phyloP scores from a whole-genome alignment of 176 grass and related monocot genomes.

The Stipa capillata region DNA sequence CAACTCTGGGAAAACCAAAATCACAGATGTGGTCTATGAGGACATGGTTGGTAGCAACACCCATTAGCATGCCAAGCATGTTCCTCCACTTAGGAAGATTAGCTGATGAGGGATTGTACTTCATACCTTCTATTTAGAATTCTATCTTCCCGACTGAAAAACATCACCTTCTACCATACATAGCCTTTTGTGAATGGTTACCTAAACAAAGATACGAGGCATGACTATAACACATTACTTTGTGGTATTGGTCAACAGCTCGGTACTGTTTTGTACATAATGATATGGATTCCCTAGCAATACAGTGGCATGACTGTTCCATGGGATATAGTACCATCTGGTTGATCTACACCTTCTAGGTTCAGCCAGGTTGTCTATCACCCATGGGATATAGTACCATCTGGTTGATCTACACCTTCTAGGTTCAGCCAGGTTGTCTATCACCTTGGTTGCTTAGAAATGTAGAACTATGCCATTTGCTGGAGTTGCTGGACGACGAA shows the following conservation, averaged over 20 bases:
- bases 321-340: neutral
- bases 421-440: neutral
- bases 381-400: neutral
- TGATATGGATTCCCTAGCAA: neutral
- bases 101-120: neutral
- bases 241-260: neutral
- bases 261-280: neutral
- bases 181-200: neutral
- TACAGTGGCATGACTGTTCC: neutral
- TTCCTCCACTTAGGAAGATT: neutral
- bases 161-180: neutral
- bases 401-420: neutral
- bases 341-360: neutral
- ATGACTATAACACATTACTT: neutral
- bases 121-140: neutral
- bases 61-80: neutral
- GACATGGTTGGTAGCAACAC: neutral
- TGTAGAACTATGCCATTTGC: neutral
- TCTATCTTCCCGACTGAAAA: neutral
- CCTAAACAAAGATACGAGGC: neutral
- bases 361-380: neutral
- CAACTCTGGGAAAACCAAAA: neutral
- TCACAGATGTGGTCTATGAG: neutral
- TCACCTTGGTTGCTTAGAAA: neutral
- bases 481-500: neutral